phyloP scores from a whole-genome alignment of 352 stramenopile genomes.

The Phytophthora podocarpi region DNA sequence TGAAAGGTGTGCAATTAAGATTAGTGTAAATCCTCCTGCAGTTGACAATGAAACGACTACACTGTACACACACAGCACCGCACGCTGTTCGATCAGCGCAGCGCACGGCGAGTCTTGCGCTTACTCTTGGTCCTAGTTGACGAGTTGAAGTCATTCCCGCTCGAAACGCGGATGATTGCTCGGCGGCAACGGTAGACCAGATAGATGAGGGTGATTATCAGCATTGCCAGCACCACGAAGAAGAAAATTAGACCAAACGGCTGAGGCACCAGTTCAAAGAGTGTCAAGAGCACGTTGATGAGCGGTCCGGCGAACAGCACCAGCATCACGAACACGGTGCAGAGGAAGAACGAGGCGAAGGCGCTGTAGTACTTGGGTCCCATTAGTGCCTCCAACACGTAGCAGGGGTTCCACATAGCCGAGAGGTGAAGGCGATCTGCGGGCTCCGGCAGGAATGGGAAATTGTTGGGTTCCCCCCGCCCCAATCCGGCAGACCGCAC shows the following conservation, averaged over 20 bases:
- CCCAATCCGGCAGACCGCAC: conserved; percentile 74
- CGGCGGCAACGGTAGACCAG: conserved; percentile 62
- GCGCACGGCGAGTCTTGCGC: conserved; percentile 22
- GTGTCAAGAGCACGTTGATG: conserved; percentile 69
- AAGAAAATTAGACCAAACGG: conserved; percentile 70
- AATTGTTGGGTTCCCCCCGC: conserved; percentile 81
- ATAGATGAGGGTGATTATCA: conserved; percentile 52
- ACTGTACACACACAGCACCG: neutral
- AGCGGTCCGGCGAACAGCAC: conserved; percentile 74
- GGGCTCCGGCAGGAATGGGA: conserved; percentile 73
- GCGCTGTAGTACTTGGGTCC: conserved; percentile 73
- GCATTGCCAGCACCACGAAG: conserved; percentile 40
- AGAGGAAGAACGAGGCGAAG: conserved; percentile 72
- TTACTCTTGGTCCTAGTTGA: conserved; percentile 21
- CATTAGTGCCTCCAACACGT: conserved; percentile 79
- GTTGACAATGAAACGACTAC: conserved; percentile 2
- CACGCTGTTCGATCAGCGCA: conserved; percentile 18
- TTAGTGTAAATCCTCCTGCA: too few species aligned
- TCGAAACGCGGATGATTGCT: conserved; percentile 40
- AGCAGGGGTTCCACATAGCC: conserved; percentile 84
- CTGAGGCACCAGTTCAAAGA: conserved; percentile 67
- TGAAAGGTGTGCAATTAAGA: too few species aligned
- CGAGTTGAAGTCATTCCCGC: conserved; percentile 16
- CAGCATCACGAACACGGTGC: conserved; percentile 55
- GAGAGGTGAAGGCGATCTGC: conserved; percentile 76